Evolutionary conservation across 2,329 filamentous ascomycete genomes (phyloP).

Genomic region (Phialophora verrucosa): DNA sequence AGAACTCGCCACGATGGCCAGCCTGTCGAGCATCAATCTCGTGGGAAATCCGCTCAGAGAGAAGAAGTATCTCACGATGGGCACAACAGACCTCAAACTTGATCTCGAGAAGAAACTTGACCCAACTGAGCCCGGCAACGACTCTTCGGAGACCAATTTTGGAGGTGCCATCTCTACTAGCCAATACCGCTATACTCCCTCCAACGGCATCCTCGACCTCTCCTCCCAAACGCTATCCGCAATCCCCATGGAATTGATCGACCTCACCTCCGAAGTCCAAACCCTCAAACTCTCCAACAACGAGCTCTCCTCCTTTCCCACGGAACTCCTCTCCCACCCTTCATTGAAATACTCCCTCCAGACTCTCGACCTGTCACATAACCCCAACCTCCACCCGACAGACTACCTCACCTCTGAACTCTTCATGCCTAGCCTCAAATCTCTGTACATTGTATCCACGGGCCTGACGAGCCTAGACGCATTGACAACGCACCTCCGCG

Average conservation of each 20-base stretch:
- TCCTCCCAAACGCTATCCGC: conserved; percentile 54
- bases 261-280: conserved; percentile 55
- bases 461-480: conserved; percentile 73
- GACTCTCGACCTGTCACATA: conserved; percentile 75
- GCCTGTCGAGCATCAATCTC: conserved; percentile 73
- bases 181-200: conserved; percentile 25
- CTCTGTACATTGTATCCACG: conserved; percentile 77
- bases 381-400: conserved; percentile 67
- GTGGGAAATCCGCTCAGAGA: conserved; percentile 90
- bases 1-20: conserved; percentile 79
- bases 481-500: conserved; percentile 69
- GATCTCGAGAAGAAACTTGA: conserved; percentile 31
- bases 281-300: conserved; percentile 72
- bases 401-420: conserved; percentile 70
- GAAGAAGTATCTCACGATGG: conserved; percentile 81
- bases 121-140: neutral
- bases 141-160: neutral
- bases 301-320: conserved; percentile 71
- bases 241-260: conserved; percentile 64
- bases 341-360: conserved; percentile 66
- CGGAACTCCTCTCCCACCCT: conserved; percentile 70
- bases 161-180: neutral
- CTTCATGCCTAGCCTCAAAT: conserved; percentile 73
- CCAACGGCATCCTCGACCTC: conserved; percentile 64
- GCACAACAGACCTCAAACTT: conserved; percentile 53